A percentile compares a stretch with the other conserved stretches of the same genome.
These are phyloP conservation scores for Adiantum capillusveneris DNA, from an alignment of 75 land plant genomes.

Conservation along the genomic window DNA sequence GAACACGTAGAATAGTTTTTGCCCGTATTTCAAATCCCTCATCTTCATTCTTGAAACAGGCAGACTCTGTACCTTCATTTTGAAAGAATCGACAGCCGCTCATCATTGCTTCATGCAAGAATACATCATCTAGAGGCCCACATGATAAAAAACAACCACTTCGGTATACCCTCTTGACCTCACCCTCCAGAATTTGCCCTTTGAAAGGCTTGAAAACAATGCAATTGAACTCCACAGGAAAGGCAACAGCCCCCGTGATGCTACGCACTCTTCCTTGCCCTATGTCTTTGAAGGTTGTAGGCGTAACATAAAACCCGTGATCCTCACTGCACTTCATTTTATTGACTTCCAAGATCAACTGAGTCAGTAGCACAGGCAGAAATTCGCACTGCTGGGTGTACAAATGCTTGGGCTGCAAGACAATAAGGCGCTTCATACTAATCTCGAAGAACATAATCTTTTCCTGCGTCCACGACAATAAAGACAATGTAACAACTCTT, in stretches of 20 bases:
- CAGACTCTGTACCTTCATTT: conserved; percentile 31
- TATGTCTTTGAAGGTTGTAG: conserved; percentile 44
- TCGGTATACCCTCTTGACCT: conserved; percentile 40
- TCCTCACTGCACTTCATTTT: conserved; percentile 52
- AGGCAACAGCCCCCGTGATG: conserved; percentile 51
- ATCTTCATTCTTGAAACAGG: conserved; percentile 27
- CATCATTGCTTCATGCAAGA: conserved; percentile 42
- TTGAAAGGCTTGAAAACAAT: conserved; percentile 46
- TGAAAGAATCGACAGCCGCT: conserved; percentile 29
- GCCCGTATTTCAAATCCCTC: conserved; percentile 30
- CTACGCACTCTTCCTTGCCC: conserved; percentile 53
- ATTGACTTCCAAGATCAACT: conserved; percentile 43
- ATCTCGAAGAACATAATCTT: conserved; percentile 51
- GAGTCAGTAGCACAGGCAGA: conserved; percentile 33
- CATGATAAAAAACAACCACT: conserved; percentile 46
- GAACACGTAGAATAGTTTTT: conserved; percentile 35
- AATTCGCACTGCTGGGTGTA: conserved; percentile 23
- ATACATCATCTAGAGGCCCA: conserved; percentile 50
- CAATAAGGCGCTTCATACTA: conserved; percentile 40
- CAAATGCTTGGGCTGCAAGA: conserved; percentile 44
- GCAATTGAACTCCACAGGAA: conserved; percentile 53
- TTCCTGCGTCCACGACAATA: too few relatives aligned
- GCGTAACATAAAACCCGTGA: conserved; percentile 56
- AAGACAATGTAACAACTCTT: too few relatives aligned
- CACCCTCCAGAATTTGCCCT: conserved; percentile 53